Percentiles rank a stretch among this genome's conserved stretches.
These are phyloP conservation scores for Trichoderma endophyticum DNA, from an alignment of 2,329 filamentous ascomycete genomes.

Conservation along the genomic window DNA sequence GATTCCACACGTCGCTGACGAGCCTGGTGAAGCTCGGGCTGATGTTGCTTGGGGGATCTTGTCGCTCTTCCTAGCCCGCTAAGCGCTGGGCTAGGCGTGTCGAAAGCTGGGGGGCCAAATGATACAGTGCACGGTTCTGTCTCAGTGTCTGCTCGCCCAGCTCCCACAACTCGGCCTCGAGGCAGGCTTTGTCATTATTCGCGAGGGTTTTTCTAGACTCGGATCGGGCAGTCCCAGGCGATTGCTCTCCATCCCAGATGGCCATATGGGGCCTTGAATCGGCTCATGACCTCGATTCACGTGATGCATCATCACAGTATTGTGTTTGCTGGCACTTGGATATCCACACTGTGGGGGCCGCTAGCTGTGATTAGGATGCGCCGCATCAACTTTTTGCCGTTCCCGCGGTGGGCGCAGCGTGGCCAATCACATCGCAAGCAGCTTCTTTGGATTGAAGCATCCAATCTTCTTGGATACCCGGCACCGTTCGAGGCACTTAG, in stretches of 20 bases:
- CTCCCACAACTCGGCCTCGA: slow-evolving; percentile 12
- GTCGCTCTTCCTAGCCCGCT: slow-evolving; percentile 28
- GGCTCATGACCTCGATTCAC: slow-evolving; percentile 35
- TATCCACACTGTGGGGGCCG: slow-evolving; percentile 28
- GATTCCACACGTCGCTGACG: slow-evolving; percentile 26
- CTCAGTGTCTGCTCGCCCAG: not conserved
- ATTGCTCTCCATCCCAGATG: slow-evolving; percentile 3
- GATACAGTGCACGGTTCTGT: slow-evolving; percentile 19
- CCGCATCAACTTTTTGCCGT: slow-evolving; percentile 31
- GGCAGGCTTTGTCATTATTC: slow-evolving; percentile 9
- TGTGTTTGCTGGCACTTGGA: not conserved
- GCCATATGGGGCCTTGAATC: slow-evolving; percentile 26
- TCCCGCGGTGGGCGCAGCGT: not conserved
- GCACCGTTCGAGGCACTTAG: not conserved
- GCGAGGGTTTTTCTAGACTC: not conserved
- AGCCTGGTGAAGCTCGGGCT: slow-evolving; percentile 27
- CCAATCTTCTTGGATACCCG: not conserved
- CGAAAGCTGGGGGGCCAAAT: slow-evolving; percentile 28
- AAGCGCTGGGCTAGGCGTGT: slow-evolving; percentile 34
- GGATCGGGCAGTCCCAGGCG: not conserved
- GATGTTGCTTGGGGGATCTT: slow-evolving; percentile 28
- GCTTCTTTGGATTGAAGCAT: not conserved
- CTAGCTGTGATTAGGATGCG: slow-evolving; percentile 9
- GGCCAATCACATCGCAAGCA: slow-evolving; percentile 31
- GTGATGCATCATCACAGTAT: slow-evolving; percentile 35